phyloP scores from a whole-genome alignment of 257 asterid genomes.

The Scutellaria baicalensis region DNA sequence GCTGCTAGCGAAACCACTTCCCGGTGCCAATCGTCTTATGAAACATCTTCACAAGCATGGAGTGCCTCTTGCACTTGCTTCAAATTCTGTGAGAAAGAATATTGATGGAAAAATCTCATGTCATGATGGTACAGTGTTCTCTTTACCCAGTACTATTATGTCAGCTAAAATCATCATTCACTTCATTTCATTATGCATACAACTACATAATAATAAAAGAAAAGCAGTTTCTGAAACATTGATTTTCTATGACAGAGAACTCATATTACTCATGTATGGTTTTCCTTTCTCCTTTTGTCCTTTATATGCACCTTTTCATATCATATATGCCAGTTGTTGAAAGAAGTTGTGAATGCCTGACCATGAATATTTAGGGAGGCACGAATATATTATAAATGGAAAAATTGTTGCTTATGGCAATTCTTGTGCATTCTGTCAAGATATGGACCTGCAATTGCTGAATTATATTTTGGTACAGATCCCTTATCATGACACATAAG shows the following conservation, averaged over 20 bases:
- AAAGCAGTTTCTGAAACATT: neutral
- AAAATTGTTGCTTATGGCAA: no score
- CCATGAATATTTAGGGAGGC: neutral
- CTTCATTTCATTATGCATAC: neutral
- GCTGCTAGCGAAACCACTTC: constrained; percentile 69
- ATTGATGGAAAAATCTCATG: constrained; percentile 53
- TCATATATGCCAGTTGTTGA: neutral
- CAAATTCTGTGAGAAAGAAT: constrained; percentile 57
- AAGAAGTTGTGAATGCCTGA: neutral
- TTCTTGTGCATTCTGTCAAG: no score
- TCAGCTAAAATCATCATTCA: constrained; percentile 6
- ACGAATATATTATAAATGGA: no score
- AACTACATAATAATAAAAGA: neutral
- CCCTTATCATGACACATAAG: no score
- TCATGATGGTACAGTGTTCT: constrained; percentile 47
- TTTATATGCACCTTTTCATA: neutral
- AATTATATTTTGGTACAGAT: no score
- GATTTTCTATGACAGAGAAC: neutral
- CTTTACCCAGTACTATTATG: neutral
- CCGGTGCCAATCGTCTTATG: constrained; percentile 84
- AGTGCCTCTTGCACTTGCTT: constrained; percentile 76
- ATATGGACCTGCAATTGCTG: no score
- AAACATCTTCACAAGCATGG: constrained; percentile 59
- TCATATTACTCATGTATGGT: neutral
- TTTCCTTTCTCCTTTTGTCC: neutral